Evolutionary conservation across 257 asterid genomes (phyloP).

Genomic region (Solanum clarkiae): DNA sequence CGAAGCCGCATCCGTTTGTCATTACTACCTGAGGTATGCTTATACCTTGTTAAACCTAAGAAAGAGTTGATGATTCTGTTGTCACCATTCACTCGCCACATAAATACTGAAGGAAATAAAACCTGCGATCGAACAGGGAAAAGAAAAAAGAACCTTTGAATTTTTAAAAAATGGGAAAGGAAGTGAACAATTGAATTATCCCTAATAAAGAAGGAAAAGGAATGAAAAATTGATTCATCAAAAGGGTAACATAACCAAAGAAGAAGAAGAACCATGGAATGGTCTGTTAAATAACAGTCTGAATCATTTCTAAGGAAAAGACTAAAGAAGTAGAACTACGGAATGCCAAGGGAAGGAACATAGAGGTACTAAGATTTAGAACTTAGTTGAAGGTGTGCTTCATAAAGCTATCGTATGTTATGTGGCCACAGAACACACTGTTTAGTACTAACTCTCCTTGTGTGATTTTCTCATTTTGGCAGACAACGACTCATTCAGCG

Average conservation of each 20-base stretch:
- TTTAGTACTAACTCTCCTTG: background rate
- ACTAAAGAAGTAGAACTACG: background rate
- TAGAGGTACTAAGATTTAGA: background rate
- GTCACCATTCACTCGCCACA: background rate
- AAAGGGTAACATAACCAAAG: background rate
- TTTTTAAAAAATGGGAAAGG: background rate
- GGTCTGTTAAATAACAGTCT: background rate
- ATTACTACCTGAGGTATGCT: conserved; percentile 83
- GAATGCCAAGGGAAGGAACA: background rate
- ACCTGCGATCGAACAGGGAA: background rate
- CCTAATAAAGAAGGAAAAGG: background rate
- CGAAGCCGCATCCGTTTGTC: conserved; percentile 79
- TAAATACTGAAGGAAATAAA: background rate
- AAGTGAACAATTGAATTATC: background rate
- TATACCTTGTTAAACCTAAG: background rate
- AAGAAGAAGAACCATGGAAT: background rate
- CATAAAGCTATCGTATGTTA: background rate
- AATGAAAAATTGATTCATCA: background rate
- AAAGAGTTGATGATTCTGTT: background rate
- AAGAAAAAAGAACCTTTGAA: background rate
- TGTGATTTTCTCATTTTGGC: conserved; percentile 1
- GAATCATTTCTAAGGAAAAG: background rate
- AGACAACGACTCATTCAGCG: conserved; percentile 78
- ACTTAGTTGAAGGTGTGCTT: background rate
- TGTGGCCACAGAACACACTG: background rate